These are phyloP conservation scores for Boletus insuetus DNA, from an alignment of 768 basidiomycete species.

Conservation along the genomic window DNA sequence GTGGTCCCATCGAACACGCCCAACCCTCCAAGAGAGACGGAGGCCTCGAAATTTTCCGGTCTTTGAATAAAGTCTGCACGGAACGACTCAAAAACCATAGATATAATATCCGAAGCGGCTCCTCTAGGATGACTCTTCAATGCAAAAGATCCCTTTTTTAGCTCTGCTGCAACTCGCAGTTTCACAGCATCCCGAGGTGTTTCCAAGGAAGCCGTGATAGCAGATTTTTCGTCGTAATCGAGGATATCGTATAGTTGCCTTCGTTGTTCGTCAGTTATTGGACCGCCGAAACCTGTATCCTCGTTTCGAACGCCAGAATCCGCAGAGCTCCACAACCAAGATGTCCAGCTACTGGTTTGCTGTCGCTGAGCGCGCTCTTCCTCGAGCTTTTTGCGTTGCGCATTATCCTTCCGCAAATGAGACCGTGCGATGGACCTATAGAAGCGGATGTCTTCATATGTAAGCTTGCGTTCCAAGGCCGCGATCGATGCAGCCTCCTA, in stretches of 20 bases:
- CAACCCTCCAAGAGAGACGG: constrained; percentile 81
- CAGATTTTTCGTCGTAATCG: constrained; percentile 87
- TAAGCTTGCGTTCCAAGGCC: constrained; percentile 74
- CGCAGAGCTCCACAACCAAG: constrained; percentile 84
- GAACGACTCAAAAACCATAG: constrained; percentile 84
- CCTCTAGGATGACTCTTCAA: constrained; percentile 74
- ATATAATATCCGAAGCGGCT: constrained; percentile 67
- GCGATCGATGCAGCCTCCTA: constrained; percentile 57
- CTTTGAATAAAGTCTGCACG: constrained; percentile 81
- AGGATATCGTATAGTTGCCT: constrained; percentile 86
- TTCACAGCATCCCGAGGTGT: constrained; percentile 79
- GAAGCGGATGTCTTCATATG: constrained; percentile 94
- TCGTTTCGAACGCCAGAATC: constrained; percentile 38
- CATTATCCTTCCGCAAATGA: constrained; percentile 80
- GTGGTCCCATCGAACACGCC: constrained; percentile 92
- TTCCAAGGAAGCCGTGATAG: constrained; percentile 66
- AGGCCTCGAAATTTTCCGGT: constrained; percentile 82
- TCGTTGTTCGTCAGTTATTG: constrained; percentile 88
- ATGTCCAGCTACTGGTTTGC: constrained; percentile 56
- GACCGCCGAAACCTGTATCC: constrained; percentile 56
- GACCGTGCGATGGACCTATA: constrained; percentile 95
- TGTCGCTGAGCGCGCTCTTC: constrained; percentile 63
- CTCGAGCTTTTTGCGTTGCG: constrained; percentile 58
- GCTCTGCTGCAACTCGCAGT: constrained; percentile 66
- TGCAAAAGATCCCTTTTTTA: constrained; percentile 86